Base-by-base conservation (phyloP, 2,329 filamentous ascomycete species). In the Lecanosticta acicola region DNA sequence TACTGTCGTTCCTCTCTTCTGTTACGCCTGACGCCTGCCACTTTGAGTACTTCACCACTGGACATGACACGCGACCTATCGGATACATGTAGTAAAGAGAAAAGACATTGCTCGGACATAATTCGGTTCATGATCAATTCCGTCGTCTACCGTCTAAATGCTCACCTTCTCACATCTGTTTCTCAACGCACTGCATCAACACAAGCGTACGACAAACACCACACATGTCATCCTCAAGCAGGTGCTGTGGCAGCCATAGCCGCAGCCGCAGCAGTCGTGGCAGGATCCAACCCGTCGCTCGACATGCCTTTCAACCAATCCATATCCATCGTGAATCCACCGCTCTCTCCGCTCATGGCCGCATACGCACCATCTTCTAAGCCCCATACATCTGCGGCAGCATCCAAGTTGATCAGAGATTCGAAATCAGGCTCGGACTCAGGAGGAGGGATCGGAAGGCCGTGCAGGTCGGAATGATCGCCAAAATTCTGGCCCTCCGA, bases 381-480 rank as follows among this genome's bases (percentile, higher is more conserved):
- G 20, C 54, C 41, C 54, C 62, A 65, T 4, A 57, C 54, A 41
- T 64, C 64, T 3, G 62, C 63, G 9, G 62, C 58, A 2, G 59
- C 63, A 35, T 68, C 65, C 9, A 67, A 52, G 39, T 68, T 64
- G 45, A 68, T 59, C 55, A 67, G 42, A 7, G 56, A 56, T 26
- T 67, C 65, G 47, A 68, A 68, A 48, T 68, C 65, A 2, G 59
- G 56, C 52, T 67, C 64, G 34, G 62, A 56, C 10, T 63, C 60
- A 1, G 48, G 45, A 32, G 33, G 36, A 16, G 36, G 24, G 21
- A 11, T 16, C 13, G 13, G 14, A 21, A 29, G 13, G 8, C 33
- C 39, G n/a, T 36, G 14, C 11, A 48, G 17, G 7, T 43, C 41
- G 11, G 39, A 20, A 32, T 29, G 26, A 21, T 49, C 46, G 33